Base-by-base conservation (phyloP, 2,329 filamentous ascomycete species). In the Exophiala calicioides region DNA sequence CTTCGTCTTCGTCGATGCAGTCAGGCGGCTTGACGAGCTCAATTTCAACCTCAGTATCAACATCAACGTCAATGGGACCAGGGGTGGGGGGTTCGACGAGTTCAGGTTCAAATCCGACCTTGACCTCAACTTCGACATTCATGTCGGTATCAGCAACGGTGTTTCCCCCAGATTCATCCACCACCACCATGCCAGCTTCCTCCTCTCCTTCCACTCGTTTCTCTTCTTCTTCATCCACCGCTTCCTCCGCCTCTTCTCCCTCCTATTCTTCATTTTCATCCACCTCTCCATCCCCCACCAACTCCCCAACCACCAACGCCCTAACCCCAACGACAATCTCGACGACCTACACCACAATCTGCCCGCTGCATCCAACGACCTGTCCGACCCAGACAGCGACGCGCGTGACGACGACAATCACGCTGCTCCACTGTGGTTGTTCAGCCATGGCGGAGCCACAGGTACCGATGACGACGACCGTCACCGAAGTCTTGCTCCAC, bases 401-500 rank as follows among this genome's bases (percentile, higher is more conserved):
- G 0, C 31, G 39, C 23, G 32, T 54, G 20, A 41, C 34, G 3
- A 57, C 55, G 3, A 55, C 52, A 3, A 44, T 57, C 32, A 52
- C 52, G 5, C 26, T 50, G 10, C 33, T 54, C 16, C 46, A 55
- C 19, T 55, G 55, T 35, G 55, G 55, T 27, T 57, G 55, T 34
- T 48, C 49, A n/a, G 49, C 47, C 2, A 47, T 46, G 33, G 35
- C 52, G 1, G 29, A 10, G 13, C 36, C 52, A 3, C 24, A 2
- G 6, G 52, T 57, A 8, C 55, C 55, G 3, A 57, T 57, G 55
- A 53, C 50, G 2, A 56, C 47, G 8, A 56, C 51, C 2, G 29
- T 44, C 15, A 50, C 37, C 18, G 35, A 27, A 24, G 33, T 20
- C 12, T 30, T 21, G 5, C 15, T 32, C 2, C 9, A 26, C 9